These are phyloP conservation scores for Colletotrichum simmondsii DNA, from an alignment of 2,329 filamentous ascomycete genomes.

Conservation along the genomic window DNA sequence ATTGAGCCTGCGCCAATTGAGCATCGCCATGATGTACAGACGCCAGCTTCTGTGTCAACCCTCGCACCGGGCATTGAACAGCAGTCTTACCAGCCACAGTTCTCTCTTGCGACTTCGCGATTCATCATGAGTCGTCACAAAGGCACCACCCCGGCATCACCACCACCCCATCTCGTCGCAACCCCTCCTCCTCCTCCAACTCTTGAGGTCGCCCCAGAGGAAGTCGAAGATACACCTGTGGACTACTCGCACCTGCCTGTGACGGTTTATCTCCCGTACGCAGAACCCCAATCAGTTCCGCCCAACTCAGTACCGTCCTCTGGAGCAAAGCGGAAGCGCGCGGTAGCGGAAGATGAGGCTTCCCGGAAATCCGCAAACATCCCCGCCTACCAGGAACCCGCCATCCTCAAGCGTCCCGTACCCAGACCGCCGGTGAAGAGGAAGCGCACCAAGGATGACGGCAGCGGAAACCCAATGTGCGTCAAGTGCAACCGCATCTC, in stretches of 20 bases:
- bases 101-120: slow-evolving; percentile 39
- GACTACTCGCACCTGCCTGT: slow-evolving; percentile 25
- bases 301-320: neutral
- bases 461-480: slow-evolving; percentile 32
- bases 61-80: neutral
- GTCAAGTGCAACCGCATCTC: slow-evolving; percentile 37
- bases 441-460: slow-evolving; percentile 32
- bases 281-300: neutral
- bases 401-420: neutral
- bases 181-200: neutral
- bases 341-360: neutral
- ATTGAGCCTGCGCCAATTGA: neutral
- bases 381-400: neutral
- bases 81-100: slow-evolving; percentile 44
- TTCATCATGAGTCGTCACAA: slow-evolving; percentile 43
- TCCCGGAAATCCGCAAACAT: neutral
- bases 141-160: slow-evolving; percentile 14
- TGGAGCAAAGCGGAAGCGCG: slow-evolving; percentile 27
- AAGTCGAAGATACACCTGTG: slow-evolving; percentile 25
- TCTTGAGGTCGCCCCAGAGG: slow-evolving; percentile 21
- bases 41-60: neutral
- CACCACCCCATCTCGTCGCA: neutral
- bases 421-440: slow-evolving; percentile 30
- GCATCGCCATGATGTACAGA: neutral
- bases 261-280: slow-evolving; percentile 2